Percentiles rank a stretch among this genome's conserved stretches.
These are phyloP conservation scores for Paraconiothyrium brasiliense DNA, from an alignment of 2,329 filamentous ascomycete genomes.

Conservation along the genomic window DNA sequence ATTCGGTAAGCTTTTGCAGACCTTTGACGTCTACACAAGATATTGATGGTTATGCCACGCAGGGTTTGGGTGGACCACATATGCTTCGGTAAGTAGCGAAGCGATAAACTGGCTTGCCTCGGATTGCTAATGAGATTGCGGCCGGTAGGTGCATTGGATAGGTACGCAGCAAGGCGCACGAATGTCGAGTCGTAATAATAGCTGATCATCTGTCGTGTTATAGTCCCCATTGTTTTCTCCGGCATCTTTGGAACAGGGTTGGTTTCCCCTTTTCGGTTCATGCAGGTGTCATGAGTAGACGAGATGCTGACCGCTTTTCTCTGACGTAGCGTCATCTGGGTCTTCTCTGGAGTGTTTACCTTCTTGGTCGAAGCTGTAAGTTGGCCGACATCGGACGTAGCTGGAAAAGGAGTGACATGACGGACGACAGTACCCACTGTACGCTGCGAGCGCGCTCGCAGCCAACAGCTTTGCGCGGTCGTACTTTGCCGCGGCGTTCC, in stretches of 20 bases:
- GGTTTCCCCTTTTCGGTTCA: conserved; percentile 29
- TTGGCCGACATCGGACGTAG: conserved; percentile 38
- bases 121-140: conserved; percentile 43
- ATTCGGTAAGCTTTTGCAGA: conserved; percentile 68
- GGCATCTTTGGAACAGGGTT: conserved; percentile 58
- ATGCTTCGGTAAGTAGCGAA: conserved; percentile 74
- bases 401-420: conserved; percentile 35
- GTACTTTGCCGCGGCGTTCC: conserved; percentile 59
- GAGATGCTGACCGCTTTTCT: conserved; percentile 41
- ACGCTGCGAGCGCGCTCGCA: conserved; percentile 60
- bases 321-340: conserved; percentile 71
- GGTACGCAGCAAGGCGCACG: conserved; percentile 47
- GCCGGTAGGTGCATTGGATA: conserved; percentile 60
- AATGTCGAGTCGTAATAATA: conserved; percentile 36
- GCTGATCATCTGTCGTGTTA: conserved; percentile 41
- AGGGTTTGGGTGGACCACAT: conserved; percentile 85
- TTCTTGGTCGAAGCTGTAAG: conserved; percentile 75
- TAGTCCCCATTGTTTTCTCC: conserved; percentile 61
- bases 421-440: conserved; percentile 56
- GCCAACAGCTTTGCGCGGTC: conserved; percentile 61
- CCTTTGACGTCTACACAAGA: conserved; percentile 31
- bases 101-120: conserved; percentile 60
- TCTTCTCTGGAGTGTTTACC: conserved; percentile 86
- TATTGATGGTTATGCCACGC: conserved; percentile 41
- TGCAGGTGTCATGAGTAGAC: conserved; percentile 34